Evolutionary conservation across 2,329 filamentous ascomycete species (phyloP).

Genomic region (Drechmeria coniospora): DNA sequence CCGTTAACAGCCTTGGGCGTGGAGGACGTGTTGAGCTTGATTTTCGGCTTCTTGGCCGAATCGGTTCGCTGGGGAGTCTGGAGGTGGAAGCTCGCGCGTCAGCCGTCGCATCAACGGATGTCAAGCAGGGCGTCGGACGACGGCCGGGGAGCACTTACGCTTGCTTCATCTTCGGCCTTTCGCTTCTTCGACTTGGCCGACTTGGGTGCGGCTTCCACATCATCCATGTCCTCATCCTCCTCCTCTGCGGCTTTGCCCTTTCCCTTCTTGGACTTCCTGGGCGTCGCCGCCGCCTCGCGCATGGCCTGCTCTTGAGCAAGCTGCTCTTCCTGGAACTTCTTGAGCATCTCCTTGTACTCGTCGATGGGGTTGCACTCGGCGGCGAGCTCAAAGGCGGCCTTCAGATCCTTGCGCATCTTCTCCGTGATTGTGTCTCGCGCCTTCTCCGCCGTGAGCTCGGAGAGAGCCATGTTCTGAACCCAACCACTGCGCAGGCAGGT

Average conservation of each 20-base stretch:
- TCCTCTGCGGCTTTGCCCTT: conserved; percentile 38
- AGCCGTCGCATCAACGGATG: conserved; percentile 2
- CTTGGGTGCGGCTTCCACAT: conserved; percentile 49
- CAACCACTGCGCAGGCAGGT: conserved; percentile 50
- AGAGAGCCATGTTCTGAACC: conserved; percentile 73
- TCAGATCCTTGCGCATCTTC: conserved; percentile 68
- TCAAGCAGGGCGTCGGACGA: background rate
- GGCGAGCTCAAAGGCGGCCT: conserved; percentile 67
- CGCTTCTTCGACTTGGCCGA: conserved; percentile 53
- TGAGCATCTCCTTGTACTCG: conserved; percentile 71
- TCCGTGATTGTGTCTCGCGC: conserved; percentile 53
- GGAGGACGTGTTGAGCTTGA: conserved; percentile 46
- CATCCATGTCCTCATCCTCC: conserved; percentile 46
- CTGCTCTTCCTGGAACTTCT: conserved; percentile 50
- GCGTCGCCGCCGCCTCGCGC: conserved; percentile 23
- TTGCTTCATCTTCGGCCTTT: conserved; percentile 70
- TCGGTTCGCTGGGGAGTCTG: conserved; percentile 44
- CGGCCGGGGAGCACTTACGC: conserved; percentile 15
- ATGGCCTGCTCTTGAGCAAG: conserved; percentile 38
- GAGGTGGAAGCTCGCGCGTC: conserved; percentile 2
- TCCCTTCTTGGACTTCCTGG: conserved; percentile 26
- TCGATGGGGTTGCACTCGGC: conserved; percentile 61
- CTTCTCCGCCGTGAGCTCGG: conserved; percentile 58
- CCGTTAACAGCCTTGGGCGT: conserved; percentile 58
- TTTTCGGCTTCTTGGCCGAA: conserved; percentile 53